Evolutionary conservation across 179 eudicot species (phyloP), one percentile per base, ranked within the genome.

Genomic region (Pouteria campechiana): DNA sequence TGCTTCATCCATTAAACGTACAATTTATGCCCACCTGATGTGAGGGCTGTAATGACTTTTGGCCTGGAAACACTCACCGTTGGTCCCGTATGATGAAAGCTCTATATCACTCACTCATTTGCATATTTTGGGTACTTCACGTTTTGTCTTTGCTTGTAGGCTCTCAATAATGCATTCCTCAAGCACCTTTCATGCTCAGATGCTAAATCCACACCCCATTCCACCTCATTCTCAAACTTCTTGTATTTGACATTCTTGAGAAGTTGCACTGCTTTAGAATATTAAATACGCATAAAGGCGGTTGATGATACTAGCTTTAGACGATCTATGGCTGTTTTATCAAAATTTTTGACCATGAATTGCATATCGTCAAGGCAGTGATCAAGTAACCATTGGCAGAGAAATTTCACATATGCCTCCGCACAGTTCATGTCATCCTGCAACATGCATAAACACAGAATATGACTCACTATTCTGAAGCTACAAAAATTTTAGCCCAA

Each of bases 341-440:
- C 97, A 25, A 81, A 64, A 31, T 56, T 60, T 41, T 81, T 79
- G 27, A 61, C 75, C 75, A 89, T 81, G 60, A 85, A 76, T 50
- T 85, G 81, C 97, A 89, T 89, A 44, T 89, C 97, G 62, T 89
- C 95, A 38, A 44, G 70, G 68, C 97, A 89, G 58, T 78, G 67
- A 67, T 89, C 97, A 27, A 89, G 86, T 48, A 89, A 66, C 83
- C 90, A 76, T 55, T 81, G 83, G 52, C 83, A 89, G 55, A 89
- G 54, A 51, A 76, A 89, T 61, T 57, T 81, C 37, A 89, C 87
- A 42, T 72, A 85, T 35, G 83, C 93, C 75, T 89, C 97, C 1
- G 95, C 97, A 55, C 85, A 82, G 47, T 81, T 81, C 97, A 89
- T 89, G 57, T 89, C 93, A 68, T 89, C 95, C 97, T 89, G 33